Conservation (phyloP, 441 rosid species). For the Jatropha podagrica region DNA sequence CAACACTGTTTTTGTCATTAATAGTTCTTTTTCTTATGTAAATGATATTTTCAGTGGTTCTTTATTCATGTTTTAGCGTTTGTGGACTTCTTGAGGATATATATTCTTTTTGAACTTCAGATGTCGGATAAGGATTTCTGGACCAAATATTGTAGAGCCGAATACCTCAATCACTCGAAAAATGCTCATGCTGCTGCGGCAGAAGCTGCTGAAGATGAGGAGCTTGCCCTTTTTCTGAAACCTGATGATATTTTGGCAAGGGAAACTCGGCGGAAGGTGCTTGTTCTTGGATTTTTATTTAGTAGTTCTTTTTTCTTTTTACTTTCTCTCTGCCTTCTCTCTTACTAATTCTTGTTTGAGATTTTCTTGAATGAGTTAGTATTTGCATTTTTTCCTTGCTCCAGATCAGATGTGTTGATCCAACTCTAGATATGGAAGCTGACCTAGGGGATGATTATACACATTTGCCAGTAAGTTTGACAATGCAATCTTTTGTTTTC, state of each 20-base stretch:
- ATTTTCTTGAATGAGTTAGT: neutral
- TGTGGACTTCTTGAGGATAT: constrained; percentile 12
- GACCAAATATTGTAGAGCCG: constrained; percentile 94
- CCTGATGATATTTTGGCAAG: constrained; percentile 80
- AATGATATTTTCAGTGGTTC: neutral
- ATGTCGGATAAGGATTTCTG: constrained; percentile 86
- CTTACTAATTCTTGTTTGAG: neutral
- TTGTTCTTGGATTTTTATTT: constrained; percentile 18
- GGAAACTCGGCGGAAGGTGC: constrained; percentile 77
- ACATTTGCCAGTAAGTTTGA: constrained; percentile 70
- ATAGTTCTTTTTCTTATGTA: neutral
- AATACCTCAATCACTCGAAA: constrained; percentile 73
- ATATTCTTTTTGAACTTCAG: constrained; percentile 36
- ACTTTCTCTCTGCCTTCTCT: neutral
- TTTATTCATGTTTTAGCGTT: neutral
- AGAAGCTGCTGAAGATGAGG: constrained; percentile 98
- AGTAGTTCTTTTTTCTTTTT: neutral
- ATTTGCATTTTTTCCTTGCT: constrained; percentile 6
- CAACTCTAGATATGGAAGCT: constrained; percentile 92
- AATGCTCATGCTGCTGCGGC: constrained; percentile 77
- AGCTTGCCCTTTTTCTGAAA: constrained; percentile 84
- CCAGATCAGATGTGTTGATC: constrained; percentile 86
- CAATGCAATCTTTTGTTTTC: neutral
- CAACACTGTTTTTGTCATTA: constrained; percentile 11
- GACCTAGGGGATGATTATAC: constrained; percentile 92